Evolutionary conservation across 116 monocot species (phyloP).

Genomic region (Zostera marina): DNA sequence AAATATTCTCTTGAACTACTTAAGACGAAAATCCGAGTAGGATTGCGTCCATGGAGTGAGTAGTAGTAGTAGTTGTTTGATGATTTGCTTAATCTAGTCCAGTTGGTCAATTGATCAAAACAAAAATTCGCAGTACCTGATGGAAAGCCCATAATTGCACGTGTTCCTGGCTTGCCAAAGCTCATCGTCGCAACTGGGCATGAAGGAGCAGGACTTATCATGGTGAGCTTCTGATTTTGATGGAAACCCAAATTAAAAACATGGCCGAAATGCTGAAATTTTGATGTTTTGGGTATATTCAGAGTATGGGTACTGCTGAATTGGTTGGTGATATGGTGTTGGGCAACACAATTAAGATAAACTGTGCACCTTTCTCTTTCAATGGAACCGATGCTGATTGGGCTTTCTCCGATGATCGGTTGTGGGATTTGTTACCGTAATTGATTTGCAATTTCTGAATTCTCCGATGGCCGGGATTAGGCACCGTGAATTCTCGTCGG

Average conservation of each 20-base stretch:
- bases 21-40: slow-evolving; percentile 38
- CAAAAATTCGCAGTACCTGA: slow-evolving; percentile 87
- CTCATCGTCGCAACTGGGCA: slow-evolving; percentile 66
- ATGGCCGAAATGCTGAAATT: neutral
- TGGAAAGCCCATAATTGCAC: slow-evolving; percentile 76
- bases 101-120: slow-evolving; percentile 5
- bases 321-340: slow-evolving; percentile 74
- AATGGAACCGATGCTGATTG: slow-evolving; percentile 9
- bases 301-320: slow-evolving; percentile 81
- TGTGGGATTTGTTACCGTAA: too few species aligned
- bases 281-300: slow-evolving; percentile 3
- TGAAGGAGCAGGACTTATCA: slow-evolving; percentile 76
- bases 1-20: slow-evolving; percentile 16
- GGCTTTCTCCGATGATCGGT: too few species aligned
- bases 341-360: slow-evolving; percentile 29
- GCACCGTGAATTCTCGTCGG: too few species aligned
- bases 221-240: slow-evolving; percentile 26
- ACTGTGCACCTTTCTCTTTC: slow-evolving; percentile 37
- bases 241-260: too few species aligned
- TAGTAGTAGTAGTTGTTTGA: neutral
- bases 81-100: too few species aligned
- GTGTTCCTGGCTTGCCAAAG: slow-evolving; percentile 45
- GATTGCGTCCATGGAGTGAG: slow-evolving; percentile 80
- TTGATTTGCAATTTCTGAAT: too few species aligned
- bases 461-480: too few species aligned